Evolutionary conservation across 78 protist genomes (phyloP), one percentile per base, ranked within the genome.

Genomic region (Cavenderia fasciculata): DNA sequence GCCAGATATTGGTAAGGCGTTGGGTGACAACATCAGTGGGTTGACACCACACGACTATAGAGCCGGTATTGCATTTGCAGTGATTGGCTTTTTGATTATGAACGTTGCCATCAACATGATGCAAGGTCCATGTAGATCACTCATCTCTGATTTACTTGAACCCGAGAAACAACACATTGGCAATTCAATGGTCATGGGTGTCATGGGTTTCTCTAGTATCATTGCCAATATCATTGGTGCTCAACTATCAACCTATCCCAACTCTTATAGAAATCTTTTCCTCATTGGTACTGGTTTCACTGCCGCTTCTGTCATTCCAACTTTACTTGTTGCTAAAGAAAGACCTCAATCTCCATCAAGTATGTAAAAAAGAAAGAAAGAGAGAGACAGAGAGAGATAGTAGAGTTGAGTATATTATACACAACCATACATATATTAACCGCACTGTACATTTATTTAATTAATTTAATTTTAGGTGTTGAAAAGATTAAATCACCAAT

Each of bases 91-190:
- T 56, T 87, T 79, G 68, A 84, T 89, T 65, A 89, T 93, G 94
- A 77, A 93, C 70, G n/a, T 93, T 18, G 10, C 85, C 1, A 63
- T 73, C 41, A 93, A 93, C 68, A 33, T 77, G 23, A 57, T 93
- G 38, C 94, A 88, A 33, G 95, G 95, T 34, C 95, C 95, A 44
- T 31, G 74, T 29, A 62, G 95, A 68, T 91, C 95, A 27, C 29
- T 93, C 14, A 62, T 93, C 25, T 73, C 94, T 19, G 95, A 93
- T 87, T 23, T 87, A 12, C 76, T 70, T 18, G 74, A 41, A 23
- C 27, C 47, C 23, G 91, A 90, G 36, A 70, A 82, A 72, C 95
- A 93, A 78, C 54, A 88, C 49, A 34, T 46, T 27, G 95, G 94
- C 14, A 92, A 88, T 54, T 74, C 94, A 31, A 69, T 89, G 87